Conservation (phyloP, 2,329 filamentous ascomycete genomes). For the Bipolaris oryzae region DNA sequence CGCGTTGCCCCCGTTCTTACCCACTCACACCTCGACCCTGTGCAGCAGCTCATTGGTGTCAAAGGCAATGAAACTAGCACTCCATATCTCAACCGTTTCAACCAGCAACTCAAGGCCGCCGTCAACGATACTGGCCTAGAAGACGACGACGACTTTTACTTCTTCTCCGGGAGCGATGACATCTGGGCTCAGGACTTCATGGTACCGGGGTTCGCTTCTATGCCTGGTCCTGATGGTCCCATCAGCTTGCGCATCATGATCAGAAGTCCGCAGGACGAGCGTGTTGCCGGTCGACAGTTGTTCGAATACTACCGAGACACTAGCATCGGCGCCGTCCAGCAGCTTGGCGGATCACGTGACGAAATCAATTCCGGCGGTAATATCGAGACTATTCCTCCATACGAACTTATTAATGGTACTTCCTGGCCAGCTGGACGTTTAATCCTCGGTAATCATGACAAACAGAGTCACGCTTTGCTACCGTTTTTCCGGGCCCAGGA, state of each 20-base stretch:
- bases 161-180: slow-evolving; percentile 36
- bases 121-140: slow-evolving; percentile 14
- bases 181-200: slow-evolving; percentile 52
- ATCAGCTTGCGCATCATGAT: slow-evolving; percentile 46
- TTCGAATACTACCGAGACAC: slow-evolving; percentile 42
- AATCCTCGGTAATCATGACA: slow-evolving; percentile 24
- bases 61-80: slow-evolving; percentile 10
- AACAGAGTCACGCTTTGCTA: slow-evolving; percentile 27
- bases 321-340: slow-evolving; percentile 44
- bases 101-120: slow-evolving; percentile 18
- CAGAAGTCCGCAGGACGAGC: slow-evolving; percentile 26
- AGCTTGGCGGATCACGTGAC: slow-evolving; percentile 13
- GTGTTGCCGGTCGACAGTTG: slow-evolving; percentile 40
- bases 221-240: slow-evolving; percentile 47
- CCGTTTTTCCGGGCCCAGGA: slow-evolving; percentile 45
- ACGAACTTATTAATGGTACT: slow-evolving; percentile 14
- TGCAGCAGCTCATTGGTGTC: slow-evolving; percentile 35
- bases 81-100: slow-evolving; percentile 22
- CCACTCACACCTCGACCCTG: slow-evolving; percentile 48
- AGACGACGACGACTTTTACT: slow-evolving; percentile 19
- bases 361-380: slow-evolving; percentile 43
- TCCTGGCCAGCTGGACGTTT: slow-evolving; percentile 29
- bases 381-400: slow-evolving; percentile 50
- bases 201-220: slow-evolving; percentile 49
- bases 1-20: slow-evolving; percentile 25